Base-by-base conservation (phyloP, 2,329 filamentous ascomycete species). In the Fusarium armeniacum region DNA sequence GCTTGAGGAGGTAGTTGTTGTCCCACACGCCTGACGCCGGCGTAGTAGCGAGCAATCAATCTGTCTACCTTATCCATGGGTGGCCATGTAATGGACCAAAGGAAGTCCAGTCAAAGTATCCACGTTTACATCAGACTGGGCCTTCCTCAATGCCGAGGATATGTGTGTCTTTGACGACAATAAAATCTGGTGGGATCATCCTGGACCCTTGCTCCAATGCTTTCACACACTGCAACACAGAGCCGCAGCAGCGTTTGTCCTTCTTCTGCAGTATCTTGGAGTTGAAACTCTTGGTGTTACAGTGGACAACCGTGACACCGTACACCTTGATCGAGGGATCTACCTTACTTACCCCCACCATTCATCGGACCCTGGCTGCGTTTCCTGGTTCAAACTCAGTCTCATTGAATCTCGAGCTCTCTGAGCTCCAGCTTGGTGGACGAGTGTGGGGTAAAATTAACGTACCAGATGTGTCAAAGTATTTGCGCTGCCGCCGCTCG, bases 131-230 rank as follows among this genome's bases (percentile, higher is more conserved):
- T 67, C 68, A 55, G 52, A 60, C 64, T 73, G 58, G 65, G 57
- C 56, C 56, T 73, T 73, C 69, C 69, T 62, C 62, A 72, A 73
- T 72, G 73, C 73, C 73, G 73, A 75, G 73, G 73, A 74, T 75
- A 69, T 68, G 32, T 62, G 30, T 47, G 60, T 59, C 55, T 50
- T 54, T 38, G 41, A 58, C n/a, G 45, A 47, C 52, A 54, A 38
- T 50, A 38, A 44, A 58, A 62, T 64, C 32, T 64, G 45, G 43
- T 43, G 38, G 55, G 51, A 52, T 64, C 28, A 66, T 49, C 72
- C 70, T 60, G 47, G 61, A 73, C 68, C 72, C 70, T 63, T 69
- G 65, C 47, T 40, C 58, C 57, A 52, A 60, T 56, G 41, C 72
- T 68, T 63, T 69, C 61, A 36, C 68, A 64, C 55, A 73, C 60